Evolutionary conservation across 129 eudicot genomes (phyloP).

Genomic region (Chrysanthemum makinoi): DNA sequence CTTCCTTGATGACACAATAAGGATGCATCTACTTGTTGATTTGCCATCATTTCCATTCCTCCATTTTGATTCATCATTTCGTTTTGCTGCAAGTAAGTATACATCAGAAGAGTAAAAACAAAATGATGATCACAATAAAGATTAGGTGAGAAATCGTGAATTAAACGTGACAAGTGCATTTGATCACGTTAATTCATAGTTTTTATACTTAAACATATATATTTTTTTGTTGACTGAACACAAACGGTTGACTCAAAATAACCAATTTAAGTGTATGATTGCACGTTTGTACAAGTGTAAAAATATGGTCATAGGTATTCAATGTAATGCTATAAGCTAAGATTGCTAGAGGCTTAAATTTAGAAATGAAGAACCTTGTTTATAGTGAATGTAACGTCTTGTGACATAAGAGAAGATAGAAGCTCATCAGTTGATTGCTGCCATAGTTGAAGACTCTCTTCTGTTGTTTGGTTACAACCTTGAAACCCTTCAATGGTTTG

Average conservation of each 20-base stretch:
- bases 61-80: constrained; percentile 25
- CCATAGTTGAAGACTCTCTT: constrained; percentile 50
- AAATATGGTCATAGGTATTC: no score
- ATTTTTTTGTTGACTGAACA: no score
- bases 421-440: constrained; percentile 51
- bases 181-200: no score
- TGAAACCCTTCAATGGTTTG: constrained; percentile 45
- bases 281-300: no score
- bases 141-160: no score
- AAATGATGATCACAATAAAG: no score
- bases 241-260: no score
- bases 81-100: constrained; percentile 25
- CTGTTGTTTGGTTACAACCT: constrained; percentile 26
- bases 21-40: constrained; percentile 34
- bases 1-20: constrained; percentile 35
- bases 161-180: no score
- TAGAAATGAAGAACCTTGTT: constrained; percentile 35
- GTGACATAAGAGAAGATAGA: constrained; percentile 32
- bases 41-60: constrained; percentile 30
- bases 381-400: constrained; percentile 36
- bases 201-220: no score
- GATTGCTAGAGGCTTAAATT: not conserved
- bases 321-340: no score
- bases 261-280: no score
- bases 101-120: not conserved